Evolutionary conservation across 768 basidiomycete genomes (phyloP).

Genomic region (Leccinum barrowsii): DNA sequence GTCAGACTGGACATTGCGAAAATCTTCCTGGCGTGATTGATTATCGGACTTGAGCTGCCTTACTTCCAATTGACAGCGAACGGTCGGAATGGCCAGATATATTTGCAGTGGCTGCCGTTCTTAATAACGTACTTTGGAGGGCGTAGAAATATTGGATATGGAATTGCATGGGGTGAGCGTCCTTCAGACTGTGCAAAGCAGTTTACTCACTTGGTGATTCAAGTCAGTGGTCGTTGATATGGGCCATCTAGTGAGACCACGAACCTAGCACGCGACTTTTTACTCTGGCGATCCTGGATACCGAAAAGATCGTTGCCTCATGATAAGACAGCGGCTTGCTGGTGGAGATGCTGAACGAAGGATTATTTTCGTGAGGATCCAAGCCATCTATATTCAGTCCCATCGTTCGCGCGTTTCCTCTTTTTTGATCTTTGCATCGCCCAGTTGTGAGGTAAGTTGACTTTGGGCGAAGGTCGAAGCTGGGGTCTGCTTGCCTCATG

Average conservation of each 20-base stretch:
- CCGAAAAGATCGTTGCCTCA: background rate
- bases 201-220: background rate
- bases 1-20: no score
- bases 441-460: no score
- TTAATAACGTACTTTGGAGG: background rate
- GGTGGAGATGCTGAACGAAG: background rate
- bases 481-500: no score
- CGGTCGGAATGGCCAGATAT: no score
- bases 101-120: no score
- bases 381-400: background rate
- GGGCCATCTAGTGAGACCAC: no score
- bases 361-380: background rate
- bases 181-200: background rate
- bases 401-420: background rate
- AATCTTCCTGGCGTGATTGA: no score
- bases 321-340: background rate
- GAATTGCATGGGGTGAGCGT: background rate
- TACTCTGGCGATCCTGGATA: background rate
- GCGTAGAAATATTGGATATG: background rate
- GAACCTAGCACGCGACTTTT: background rate
- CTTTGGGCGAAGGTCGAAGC: no score
- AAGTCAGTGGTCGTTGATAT: background rate
- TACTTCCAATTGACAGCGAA: no score
- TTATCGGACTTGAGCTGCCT: no score
- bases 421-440: no score